Base-by-base conservation (phyloP, 805 yeast species). In the Starmerella khaoyaiensis region DNA sequence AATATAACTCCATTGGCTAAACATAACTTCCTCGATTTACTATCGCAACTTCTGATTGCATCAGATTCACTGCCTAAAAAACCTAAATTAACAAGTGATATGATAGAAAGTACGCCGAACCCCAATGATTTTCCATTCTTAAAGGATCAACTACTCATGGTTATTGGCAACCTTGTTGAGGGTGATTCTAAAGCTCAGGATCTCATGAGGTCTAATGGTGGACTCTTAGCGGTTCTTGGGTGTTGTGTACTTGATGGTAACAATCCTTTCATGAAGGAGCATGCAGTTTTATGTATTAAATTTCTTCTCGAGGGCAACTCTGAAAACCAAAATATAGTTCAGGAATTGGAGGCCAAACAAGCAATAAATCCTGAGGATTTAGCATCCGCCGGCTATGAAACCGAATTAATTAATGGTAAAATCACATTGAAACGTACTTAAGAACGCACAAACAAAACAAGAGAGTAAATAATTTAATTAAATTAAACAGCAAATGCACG, bases 191-290 rank as follows among this genome's bases (percentile, higher is more conserved):
- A 61, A 4, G 68, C 72, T 4, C 95, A 87, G 53, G 87, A 86
- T 39, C 54, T 59, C 29, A 62, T 80, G 24, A 62, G 96, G 32
- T 68, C 68, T 21, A 47, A 63, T 1, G 80, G 78, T 31, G 93
- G 83, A 0, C 55, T 87, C 11, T 81, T 74, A 36, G 57, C 81
- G 15, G 65, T 86, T 0, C 61, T 87, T 18, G 78, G 86, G 6
- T 78, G 76, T 45, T 86, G 96, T 60, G 71, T 79, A 27, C 74
- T 90, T 35, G 97, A 87, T 55, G 76, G 75, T 31, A 74, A 80
- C 53, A 93, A 90, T 55, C 97, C 96, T 0, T 87, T 68, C 49
- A 49, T 61, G 40, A 52, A 82, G 46, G 98, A 87, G 52, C 62
- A 87, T 42, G 69, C 93, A 1, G 79, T 90, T 23, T 59, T 87